Evolutionary conservation across 2,329 filamentous ascomycete species (phyloP).

Genomic region (Hypoxylon sp.): DNA sequence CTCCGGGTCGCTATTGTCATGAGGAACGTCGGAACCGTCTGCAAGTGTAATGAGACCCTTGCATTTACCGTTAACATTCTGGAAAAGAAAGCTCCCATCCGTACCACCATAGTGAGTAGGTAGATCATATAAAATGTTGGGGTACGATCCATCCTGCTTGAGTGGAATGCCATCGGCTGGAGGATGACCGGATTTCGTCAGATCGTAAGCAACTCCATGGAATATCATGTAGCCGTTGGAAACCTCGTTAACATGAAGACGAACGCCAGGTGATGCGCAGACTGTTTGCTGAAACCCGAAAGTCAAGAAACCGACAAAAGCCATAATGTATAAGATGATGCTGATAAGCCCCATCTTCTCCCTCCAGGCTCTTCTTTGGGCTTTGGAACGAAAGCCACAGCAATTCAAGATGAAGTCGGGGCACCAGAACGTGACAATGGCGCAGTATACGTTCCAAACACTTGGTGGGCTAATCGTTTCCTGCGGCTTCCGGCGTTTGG

Average conservation of each 20-base stretch:
- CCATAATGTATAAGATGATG: slow-evolving; percentile 89
- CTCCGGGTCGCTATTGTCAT: slow-evolving; percentile 71
- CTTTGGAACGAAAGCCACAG: slow-evolving; percentile 87
- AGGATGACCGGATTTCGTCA: slow-evolving; percentile 83
- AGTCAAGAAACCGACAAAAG: slow-evolving; percentile 92
- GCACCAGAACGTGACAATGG: slow-evolving; percentile 93
- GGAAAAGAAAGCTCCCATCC: slow-evolving; percentile 97
- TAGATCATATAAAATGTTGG: slow-evolving; percentile 92
- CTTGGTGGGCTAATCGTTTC: slow-evolving; percentile 84
- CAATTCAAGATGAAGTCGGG: slow-evolving; percentile 87
- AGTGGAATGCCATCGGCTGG: slow-evolving; percentile 82
- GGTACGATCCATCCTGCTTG: slow-evolving; percentile 62
- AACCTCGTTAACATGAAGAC: slow-evolving; percentile 87
- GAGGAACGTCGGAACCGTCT: slow-evolving; percentile 81
- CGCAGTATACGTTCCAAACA: slow-evolving; percentile 96
- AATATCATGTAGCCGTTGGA: slow-evolving; percentile 92
- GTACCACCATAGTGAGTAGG: slow-evolving; percentile 85
- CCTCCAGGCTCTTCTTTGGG: slow-evolving; percentile 92
- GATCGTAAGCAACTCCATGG: slow-evolving; percentile 90
- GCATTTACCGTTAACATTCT: slow-evolving; percentile 97
- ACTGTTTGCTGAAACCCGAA: slow-evolving; percentile 96
- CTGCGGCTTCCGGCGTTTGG: slow-evolving; percentile 67
- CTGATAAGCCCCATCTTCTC: slow-evolving; percentile 98
- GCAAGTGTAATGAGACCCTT: slow-evolving; percentile 87
- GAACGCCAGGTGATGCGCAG: slow-evolving; percentile 78